Percentiles rank a stretch among this genome's conserved stretches.
phyloP scores from a whole-genome alignment of 345 rosid species.

The Pelargonium nanum region DNA sequence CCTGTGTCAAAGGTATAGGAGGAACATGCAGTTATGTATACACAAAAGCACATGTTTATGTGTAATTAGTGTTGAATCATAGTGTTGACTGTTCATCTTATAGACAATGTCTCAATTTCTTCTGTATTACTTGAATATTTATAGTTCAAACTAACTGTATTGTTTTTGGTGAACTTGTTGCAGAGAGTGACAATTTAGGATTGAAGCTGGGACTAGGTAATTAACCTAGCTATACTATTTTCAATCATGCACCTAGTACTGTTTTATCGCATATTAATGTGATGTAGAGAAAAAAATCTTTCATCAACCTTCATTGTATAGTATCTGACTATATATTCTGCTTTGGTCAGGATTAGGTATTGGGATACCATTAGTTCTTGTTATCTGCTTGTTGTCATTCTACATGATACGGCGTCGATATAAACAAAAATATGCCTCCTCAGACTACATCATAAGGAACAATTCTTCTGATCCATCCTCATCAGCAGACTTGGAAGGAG shows the following conservation, averaged over 20 bases:
- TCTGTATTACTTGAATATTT: no score
- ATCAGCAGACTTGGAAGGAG: constrained; percentile 28
- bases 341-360: constrained; percentile 26
- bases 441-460: constrained; percentile 19
- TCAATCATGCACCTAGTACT: neutral
- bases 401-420: constrained; percentile 2
- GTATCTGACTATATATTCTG: neutral
- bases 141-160: neutral
- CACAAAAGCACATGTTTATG: no score
- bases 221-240: neutral
- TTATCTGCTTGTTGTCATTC: constrained; percentile 12
- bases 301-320: neutral
- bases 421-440: constrained; percentile 15
- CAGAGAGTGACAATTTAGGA: neutral
- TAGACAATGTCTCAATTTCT: no score
- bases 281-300: neutral
- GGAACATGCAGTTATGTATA: neutral
- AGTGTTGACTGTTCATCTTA: neutral
- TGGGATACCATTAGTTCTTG: constrained; percentile 19
- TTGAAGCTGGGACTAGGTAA: neutral
- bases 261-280: neutral
- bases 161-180: neutral
- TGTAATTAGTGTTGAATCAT: neutral
- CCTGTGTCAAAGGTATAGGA: neutral
- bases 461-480: constrained; percentile 15